Base-by-base conservation (phyloP, 2,329 filamentous ascomycete species). In the Pseudopithomyces chartarum region DNA sequence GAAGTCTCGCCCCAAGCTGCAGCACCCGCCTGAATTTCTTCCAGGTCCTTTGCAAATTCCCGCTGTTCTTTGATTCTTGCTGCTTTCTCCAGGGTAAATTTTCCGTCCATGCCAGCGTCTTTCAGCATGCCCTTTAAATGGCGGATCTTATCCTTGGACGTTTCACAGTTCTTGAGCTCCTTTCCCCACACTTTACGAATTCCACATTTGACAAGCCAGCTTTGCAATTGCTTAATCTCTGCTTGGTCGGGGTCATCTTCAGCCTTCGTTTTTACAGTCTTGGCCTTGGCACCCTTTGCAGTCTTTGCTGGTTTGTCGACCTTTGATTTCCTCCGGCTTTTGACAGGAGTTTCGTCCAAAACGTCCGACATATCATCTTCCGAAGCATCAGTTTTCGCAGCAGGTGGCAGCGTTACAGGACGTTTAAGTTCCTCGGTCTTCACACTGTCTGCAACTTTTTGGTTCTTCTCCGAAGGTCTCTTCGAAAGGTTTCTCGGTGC, bases 171-270 rank as follows among this genome's bases (percentile, higher is more conserved):
- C 73, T 91, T 91, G 26, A 99, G 83, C 76, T 97, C 92, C 61
- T 89, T 87, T 48, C 85, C 85, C 94, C 95, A 99, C 59, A 97
- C 85, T 73, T 97, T 98, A 52, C 92, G 89, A 54, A 97, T 86
- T 29, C 94, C 94, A 69, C 94, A 99, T 76, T 97, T 97, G 44
- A 89, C 79, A 6, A 99, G 84, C 76, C 94, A 92, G 8, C 87
- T 85, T 77, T 98, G 94, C 3, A 98, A 81, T 47, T 88, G 90
- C 76, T 97, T 98, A 71, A 97, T 90, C 73, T 96, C 90, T 3
- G 85, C 87, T 57, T 91, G 86, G 58, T 92, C 85, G 0, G 89
- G 85, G 17, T 87, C 81, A 1, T 79, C 64, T 34, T 42, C 26
- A 15, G 36, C 13, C 17, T 46, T 46, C 17, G 26, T 19, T 26